These are phyloP conservation scores for Juncus inflexus DNA, from an alignment of 176 grass and related monocot species.

Conservation along the genomic window DNA sequence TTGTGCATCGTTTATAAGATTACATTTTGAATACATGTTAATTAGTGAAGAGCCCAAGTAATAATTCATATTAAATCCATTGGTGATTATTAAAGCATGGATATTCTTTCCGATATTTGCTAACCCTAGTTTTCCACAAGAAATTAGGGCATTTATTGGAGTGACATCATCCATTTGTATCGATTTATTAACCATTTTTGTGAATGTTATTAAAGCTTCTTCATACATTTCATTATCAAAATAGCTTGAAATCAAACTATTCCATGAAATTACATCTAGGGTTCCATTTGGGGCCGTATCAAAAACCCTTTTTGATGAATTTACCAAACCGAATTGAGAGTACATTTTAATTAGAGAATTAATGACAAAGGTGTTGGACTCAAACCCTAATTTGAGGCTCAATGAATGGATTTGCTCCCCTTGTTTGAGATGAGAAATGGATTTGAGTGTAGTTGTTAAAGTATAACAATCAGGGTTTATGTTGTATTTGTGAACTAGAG, in stretches of 20 bases:
- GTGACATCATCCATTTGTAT: slow-evolving; percentile 62
- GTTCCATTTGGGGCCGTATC: slow-evolving; percentile 40
- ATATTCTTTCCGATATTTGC: slow-evolving; percentile 41
- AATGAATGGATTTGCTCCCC: slow-evolving; percentile 64
- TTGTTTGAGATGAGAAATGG: slow-evolving; percentile 35
- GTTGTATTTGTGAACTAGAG: slow-evolving; percentile 34
- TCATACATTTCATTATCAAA: slow-evolving; percentile 43
- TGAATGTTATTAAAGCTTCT: slow-evolving; percentile 47
- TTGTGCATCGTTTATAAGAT: slow-evolving; percentile 45
- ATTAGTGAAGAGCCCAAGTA: slow-evolving; percentile 72
- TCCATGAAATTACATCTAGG: slow-evolving; percentile 78
- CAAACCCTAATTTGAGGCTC: slow-evolving; percentile 52
- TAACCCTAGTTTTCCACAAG: slow-evolving; percentile 48
- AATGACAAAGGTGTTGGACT: slow-evolving; percentile 62
- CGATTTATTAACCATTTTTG: slow-evolving; percentile 41
- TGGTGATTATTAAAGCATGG: slow-evolving; percentile 53
- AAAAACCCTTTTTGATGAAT: slow-evolving; percentile 55
- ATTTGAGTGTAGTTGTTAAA: slow-evolving; percentile 57
- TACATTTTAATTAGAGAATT: slow-evolving; percentile 86
- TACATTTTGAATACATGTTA: slow-evolving; percentile 84
- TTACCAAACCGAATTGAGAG: slow-evolving; percentile 43
- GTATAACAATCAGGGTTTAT: slow-evolving; percentile 56
- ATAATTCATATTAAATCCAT: slow-evolving; percentile 61
- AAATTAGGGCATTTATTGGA: slow-evolving; percentile 65
- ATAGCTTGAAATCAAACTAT: slow-evolving; percentile 75